These are phyloP conservation scores for Saturnispora diversa DNA, from an alignment of 805 yeast species.

Conservation along the genomic window DNA sequence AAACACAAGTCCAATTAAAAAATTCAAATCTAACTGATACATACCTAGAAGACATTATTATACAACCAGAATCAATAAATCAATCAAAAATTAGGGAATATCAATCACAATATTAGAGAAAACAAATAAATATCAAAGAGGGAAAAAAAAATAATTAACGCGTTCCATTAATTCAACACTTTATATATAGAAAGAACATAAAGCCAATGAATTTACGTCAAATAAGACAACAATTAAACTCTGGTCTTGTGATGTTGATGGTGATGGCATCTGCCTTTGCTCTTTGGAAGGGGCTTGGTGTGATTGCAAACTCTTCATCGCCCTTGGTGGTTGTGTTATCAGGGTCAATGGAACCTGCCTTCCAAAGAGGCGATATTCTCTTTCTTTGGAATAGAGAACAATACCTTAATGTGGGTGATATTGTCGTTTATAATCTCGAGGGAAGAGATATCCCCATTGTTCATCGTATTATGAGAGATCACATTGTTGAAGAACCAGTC, in stretches of 20 bases:
- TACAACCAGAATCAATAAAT: too few relatives aligned
- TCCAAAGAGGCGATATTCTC: slow-evolving; percentile 93
- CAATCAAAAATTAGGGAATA: too few relatives aligned
- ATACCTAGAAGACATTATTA: slow-evolving; percentile 18
- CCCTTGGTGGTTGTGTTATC: slow-evolving; percentile 96
- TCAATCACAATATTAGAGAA: background rate
- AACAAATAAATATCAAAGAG: background rate
- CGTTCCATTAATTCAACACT: background rate
- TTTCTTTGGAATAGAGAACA: slow-evolving; percentile 82
- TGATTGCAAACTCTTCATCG: slow-evolving; percentile 74
- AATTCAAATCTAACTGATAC: too few relatives aligned
- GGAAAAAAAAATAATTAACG: background rate
- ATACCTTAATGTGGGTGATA: slow-evolving; percentile 71
- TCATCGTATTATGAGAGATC: slow-evolving; percentile 87
- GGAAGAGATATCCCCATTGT: slow-evolving; percentile 90
- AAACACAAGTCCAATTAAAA: too few relatives aligned
- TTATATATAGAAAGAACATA: background rate
- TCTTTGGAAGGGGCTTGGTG: slow-evolving; percentile 78
- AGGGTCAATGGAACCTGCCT: slow-evolving; percentile 99
- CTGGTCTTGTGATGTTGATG: slow-evolving; percentile 63
- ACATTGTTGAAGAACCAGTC: slow-evolving; percentile 34
- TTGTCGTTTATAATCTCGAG: slow-evolving; percentile 83
- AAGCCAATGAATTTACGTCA: slow-evolving; percentile 25
- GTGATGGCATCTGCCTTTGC: slow-evolving; percentile 84
- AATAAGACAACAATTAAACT: slow-evolving; percentile 24